Evolutionary conservation across 371 early-diverging fungal genomes (phyloP), one percentile per base, ranked within the genome.

Genomic region (Mucor racemosus): DNA sequence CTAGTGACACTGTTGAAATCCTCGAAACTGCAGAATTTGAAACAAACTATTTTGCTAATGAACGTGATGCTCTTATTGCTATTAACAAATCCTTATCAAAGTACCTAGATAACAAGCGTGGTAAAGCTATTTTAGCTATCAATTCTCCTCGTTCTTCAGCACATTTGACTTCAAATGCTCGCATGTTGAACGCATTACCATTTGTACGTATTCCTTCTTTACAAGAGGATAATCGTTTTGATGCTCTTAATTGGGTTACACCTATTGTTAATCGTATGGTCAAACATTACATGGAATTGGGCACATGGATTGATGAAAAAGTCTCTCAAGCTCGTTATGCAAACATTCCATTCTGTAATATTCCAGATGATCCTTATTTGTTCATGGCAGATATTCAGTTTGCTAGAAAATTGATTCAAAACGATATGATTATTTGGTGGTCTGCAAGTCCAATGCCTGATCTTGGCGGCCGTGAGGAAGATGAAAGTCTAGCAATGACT

Each of bases 341-440:
- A 0, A 90, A 95, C 71, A 82, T 97, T 3, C 99, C 99, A 1
- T 68, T 98, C 33, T 92, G 97, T 70, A 98, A 99, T 69, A 84
- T 99, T 55, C 91, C 87, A 0, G 79, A 86, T 35, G 96, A 99
- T 70, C 86, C 92, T 6, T 75, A 88, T 19, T 60, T 93, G 17
- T 94, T 93, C 59, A 75, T 95, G 53, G 80, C 93, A 0, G 99
- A 99, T 76, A 67, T 98, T 4, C 79, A 89, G 31, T 91, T 94
- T 72, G 95, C 97, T 0, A 84, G 97, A 41, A 82, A 86, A 15
- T 76, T 99, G 63, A 74, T 81, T 14, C 73, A 85, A 33, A 84
- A 86, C 38, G 94, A 94, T 61, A 88, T 91, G 83, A 75, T 99
- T 1, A 73, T 97, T 21, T 99, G 99, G 99, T 96, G 93, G 90